These are phyloP conservation scores for Gastrodia elata DNA, from an alignment of 106 monocot genomes.

Conservation along the genomic window DNA sequence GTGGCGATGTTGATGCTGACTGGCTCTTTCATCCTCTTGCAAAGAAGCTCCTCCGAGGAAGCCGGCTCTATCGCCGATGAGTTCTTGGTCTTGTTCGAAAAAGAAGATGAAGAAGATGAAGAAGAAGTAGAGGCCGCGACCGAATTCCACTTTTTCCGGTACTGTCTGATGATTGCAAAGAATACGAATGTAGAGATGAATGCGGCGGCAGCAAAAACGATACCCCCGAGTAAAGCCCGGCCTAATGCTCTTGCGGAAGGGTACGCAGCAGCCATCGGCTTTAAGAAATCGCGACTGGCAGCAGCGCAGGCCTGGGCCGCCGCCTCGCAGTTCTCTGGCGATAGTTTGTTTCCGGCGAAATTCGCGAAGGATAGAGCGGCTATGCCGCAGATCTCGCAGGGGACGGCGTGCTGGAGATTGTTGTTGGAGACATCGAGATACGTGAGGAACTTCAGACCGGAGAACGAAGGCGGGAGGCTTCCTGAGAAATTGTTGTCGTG, in stretches of 20 bases:
- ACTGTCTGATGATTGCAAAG: conserved; percentile 22
- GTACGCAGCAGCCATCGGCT: conserved; percentile 22
- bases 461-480: conserved; percentile 41
- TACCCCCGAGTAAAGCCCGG: conserved; percentile 29
- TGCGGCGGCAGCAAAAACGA: conserved; percentile 18
- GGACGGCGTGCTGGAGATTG: conserved; percentile 52
- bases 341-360: conserved; percentile 56
- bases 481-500: conserved; percentile 67
- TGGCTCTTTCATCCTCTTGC: conserved; percentile 70
- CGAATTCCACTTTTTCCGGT: conserved; percentile 15
- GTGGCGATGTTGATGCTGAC: conserved; percentile 92
- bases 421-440: conserved; percentile 84
- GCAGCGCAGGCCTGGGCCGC: conserved; percentile 20
- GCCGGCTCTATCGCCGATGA: conserved; percentile 45
- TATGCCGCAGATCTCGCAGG: conserved; percentile 62
- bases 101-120: too few species aligned
- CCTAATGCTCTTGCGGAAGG: conserved; percentile 27
- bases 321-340: conserved; percentile 40
- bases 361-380: conserved; percentile 58
- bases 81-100: conserved; percentile 25
- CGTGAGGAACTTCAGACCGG: conserved; percentile 45
- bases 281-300: conserved; percentile 16
- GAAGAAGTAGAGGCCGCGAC: conserved; percentile 12
- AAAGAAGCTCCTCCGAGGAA: conserved; percentile 67
- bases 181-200: conserved; percentile 20